Evolutionary conservation across 2,329 filamentous ascomycete genomes (phyloP), one percentile per base, ranked within the genome.

Genomic region (Clarireedia paspali): DNA sequence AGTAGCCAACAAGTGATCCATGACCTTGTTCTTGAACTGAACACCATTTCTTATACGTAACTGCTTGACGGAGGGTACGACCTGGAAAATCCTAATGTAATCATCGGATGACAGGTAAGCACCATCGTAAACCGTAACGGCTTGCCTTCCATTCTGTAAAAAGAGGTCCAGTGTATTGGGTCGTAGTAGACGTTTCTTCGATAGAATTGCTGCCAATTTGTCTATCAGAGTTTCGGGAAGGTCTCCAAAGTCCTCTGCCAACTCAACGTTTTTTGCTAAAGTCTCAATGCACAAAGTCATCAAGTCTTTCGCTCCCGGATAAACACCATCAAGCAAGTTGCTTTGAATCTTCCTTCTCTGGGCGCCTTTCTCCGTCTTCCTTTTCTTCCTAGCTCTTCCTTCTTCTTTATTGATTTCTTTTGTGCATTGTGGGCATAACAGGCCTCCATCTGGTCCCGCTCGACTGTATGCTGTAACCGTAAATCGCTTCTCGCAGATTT

Each of bases 391-490:
- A 56, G 77, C 73, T 20, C 76, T 73, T 58, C 87, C 85, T 56
- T 82, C 77, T 24, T 86, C 82, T 60, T 88, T 85, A 42, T 81
- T 80, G 50, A 88, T 71, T 59, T 89, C 82, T 65, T 87, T 91
- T 23, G 89, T 87, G 66, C 92, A 97, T 23, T 88, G 83, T 3
- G 79, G 78, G 68, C 92, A 97, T 1, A 96, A 76, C n/a, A 97
- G 75, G 15, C 90, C 90, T 4, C 91, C 91, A n/a, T 87, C 78
- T 0, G 89, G 87, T 0, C 88, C 90, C 27, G 85, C 81, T 62
- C 90, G 87, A 60, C 87, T 91, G 73, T 96, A 96, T 0, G 89
- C 81, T 0, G 92, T 96, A 46, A 97, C 91, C 0, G 90, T 96
- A 67, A 97, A 97, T 39, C 91, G 84, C 70, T 94, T 95, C 45